Percentiles rank a stretch among this genome's conserved stretches.
phyloP scores from a whole-genome alignment of 805 yeast genomes.

The Saccharomycopsis sp. region DNA sequence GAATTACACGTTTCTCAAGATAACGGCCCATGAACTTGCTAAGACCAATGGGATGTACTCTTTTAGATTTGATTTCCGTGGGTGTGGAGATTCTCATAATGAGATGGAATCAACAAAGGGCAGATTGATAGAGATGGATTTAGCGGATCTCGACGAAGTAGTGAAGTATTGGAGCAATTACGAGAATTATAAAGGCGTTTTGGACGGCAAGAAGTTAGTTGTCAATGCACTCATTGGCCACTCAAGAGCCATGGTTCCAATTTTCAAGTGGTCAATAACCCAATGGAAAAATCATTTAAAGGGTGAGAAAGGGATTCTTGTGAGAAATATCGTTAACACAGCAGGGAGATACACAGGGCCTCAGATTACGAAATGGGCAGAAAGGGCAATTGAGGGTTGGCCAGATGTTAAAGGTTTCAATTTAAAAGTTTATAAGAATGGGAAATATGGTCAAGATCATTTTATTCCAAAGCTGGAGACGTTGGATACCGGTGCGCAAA shows the following conservation, averaged over 20 bases:
- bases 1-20: slow-evolving; percentile 65
- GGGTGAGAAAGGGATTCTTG: slow-evolving; percentile 31
- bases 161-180: slow-evolving; percentile 27
- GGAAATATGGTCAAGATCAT: slow-evolving; percentile 33
- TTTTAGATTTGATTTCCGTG: slow-evolving; percentile 77
- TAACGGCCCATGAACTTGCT: slow-evolving; percentile 55
- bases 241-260: slow-evolving; percentile 72
- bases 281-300: slow-evolving; percentile 31
- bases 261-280: slow-evolving; percentile 61
- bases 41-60: slow-evolving; percentile 52
- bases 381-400: slow-evolving; percentile 32
- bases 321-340: slow-evolving; percentile 65
- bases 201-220: slow-evolving; percentile 28
- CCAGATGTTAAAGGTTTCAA: background rate
- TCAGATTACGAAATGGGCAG: slow-evolving; percentile 38
- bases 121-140: slow-evolving; percentile 55
- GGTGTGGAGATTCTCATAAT: slow-evolving; percentile 67
- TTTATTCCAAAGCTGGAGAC: slow-evolving; percentile 47
- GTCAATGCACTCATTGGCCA: slow-evolving; percentile 64
- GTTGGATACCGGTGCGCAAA: slow-evolving; percentile 38
- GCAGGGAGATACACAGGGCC: slow-evolving; percentile 60
- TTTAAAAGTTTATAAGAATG: slow-evolving; percentile 40
- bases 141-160: slow-evolving; percentile 55
- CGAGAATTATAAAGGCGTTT: slow-evolving; percentile 5
- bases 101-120: slow-evolving; percentile 32